Percentiles rank a stretch among this genome's conserved stretches.
Conservation (phyloP, 176 grass and related monocot species). For the Alopecurus myosuroides region DNA sequence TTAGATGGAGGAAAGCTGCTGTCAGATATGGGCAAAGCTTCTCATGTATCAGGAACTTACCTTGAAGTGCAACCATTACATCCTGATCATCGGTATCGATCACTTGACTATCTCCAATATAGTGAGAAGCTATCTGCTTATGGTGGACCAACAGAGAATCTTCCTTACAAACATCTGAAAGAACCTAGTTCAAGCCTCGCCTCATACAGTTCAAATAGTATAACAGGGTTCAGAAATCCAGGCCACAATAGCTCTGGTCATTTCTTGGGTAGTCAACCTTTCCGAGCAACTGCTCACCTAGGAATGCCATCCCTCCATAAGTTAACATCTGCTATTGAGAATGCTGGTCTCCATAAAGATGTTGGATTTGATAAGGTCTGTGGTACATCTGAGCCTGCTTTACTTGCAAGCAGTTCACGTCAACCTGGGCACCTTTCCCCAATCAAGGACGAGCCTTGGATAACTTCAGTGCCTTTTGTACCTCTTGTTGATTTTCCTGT, state of each 20-base stretch:
- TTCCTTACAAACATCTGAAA: conserved; percentile 30
- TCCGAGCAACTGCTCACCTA: conserved; percentile 31
- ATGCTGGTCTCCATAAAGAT: conserved; percentile 9
- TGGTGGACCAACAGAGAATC: conserved; percentile 15
- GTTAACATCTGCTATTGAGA: conserved; percentile 24
- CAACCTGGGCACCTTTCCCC: conserved; percentile 25
- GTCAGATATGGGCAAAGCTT: conserved; percentile 18
- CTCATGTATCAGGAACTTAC: conserved; percentile 24
- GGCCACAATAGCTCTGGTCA: conserved; percentile 16
- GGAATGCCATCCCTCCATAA: conserved; percentile 9
- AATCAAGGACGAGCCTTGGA: conserved; percentile 50
- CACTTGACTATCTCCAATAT: conserved; percentile 15
- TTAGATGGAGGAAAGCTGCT: conserved; percentile 25
- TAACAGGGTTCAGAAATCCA: conserved; percentile 29
- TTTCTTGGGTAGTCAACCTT: conserved; percentile 23
- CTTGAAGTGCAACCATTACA: conserved; percentile 12
- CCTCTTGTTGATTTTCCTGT: conserved; percentile 44
- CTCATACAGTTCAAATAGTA: conserved; percentile 25
- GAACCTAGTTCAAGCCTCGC: conserved; percentile 12
- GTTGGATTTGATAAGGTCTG: conserved; percentile 15
- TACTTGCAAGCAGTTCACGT: conserved; percentile 14
- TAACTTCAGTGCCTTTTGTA: conserved; percentile 67
- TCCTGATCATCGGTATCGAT: conserved; percentile 7
- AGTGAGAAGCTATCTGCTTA: conserved; percentile 24
- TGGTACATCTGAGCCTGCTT: conserved; percentile 20